A percentile compares a stretch with the other conserved stretches of the same genome.
Conservation (phyloP, 2,329 filamentous ascomycete genomes). For the Aspergillus versicolor region DNA sequence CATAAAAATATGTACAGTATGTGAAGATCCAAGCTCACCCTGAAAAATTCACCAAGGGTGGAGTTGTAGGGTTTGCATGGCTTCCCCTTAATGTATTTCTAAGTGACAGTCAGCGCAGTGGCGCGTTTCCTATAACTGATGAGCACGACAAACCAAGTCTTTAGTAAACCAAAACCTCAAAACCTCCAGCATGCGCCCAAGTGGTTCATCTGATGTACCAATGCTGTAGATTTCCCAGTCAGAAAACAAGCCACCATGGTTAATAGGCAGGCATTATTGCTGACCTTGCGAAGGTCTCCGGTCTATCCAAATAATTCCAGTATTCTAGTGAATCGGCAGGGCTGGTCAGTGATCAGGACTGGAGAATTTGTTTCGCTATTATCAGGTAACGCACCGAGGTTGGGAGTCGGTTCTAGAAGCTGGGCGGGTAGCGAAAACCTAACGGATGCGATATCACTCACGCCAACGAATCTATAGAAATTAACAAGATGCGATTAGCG, state of each 20-base stretch:
- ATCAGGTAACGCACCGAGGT: conserved; percentile 59
- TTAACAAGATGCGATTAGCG: conserved; percentile 10
- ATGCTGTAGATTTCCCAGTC: conserved; percentile 52
- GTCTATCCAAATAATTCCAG: conserved; percentile 96
- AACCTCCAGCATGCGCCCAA: conserved; percentile 93
- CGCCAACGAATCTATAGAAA: conserved; percentile 78
- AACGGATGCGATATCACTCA: conserved; percentile 90
- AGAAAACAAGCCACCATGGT: conserved; percentile 30
- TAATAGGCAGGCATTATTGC: conserved; percentile 25
- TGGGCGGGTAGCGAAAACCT: conserved; percentile 95
- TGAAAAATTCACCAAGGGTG: conserved; percentile 93
- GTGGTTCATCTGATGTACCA: conserved; percentile 84
- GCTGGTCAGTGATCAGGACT: conserved; percentile 16
- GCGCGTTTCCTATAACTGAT: background rate
- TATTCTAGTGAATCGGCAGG: conserved; percentile 62
- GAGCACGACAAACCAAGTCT: conserved; percentile 62
- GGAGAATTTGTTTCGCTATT: background rate
- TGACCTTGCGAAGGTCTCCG: conserved; percentile 77
- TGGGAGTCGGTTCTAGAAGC: conserved; percentile 91
- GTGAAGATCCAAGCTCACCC: conserved; percentile 55
- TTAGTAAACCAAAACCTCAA: conserved; percentile 99
- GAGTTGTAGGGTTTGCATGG: conserved; percentile 99
- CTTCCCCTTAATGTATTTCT: conserved; percentile 97
- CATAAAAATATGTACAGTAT: background rate
- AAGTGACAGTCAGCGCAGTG: conserved; percentile 20